Evolutionary conservation across 345 rosid genomes (phyloP), one percentile per base, ranked within the genome.

Genomic region (Acer negundo): DNA sequence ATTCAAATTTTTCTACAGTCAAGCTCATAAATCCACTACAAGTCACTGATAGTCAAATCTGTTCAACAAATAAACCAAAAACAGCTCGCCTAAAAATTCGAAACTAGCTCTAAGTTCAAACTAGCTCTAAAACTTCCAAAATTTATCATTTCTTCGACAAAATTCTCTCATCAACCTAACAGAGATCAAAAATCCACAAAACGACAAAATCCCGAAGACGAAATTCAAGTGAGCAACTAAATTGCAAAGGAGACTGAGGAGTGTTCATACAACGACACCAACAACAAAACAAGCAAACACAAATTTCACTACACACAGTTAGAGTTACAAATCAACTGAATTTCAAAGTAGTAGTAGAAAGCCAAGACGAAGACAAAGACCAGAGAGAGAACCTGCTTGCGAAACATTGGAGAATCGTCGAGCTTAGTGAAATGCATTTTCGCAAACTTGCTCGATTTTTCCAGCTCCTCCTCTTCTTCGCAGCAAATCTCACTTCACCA

Each of bases 361-460:
- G 28, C 8, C 13, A 17, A 31, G 22, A 0, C 0, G 15, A 75
- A 53, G 9, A 23, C 23, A 51, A 46, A 62, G 16, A 72, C 75
- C 80, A 70, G 58, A 84, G 62, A 79, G 53, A 70, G 80, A 65
- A 90, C 99, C 98, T 94, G 99, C 85, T 94, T 94, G 76, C 98
- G 94, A 79, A 97, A 94, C 99, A 97, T 97, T 75, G 99, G 99
- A 82, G 99, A 97, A 93, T 97, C 99, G 77, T 97, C 99, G 82
- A 97, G 98, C 93, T 94, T 97, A 10, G 95, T 81, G 87, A 97
- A 97, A 90, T 85, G 96, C 99, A 97, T 97, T 78, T 80, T 89
- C 22, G 68, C 26, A 80, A 31, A 66, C 78, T 59, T n/a, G 26
- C 69, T 49, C 24, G 38, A 64, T n/a, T 78, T 75, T 79, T 46